Conservation (phyloP, 208 protist species). For the Naegleria lovaniensis region DNA sequence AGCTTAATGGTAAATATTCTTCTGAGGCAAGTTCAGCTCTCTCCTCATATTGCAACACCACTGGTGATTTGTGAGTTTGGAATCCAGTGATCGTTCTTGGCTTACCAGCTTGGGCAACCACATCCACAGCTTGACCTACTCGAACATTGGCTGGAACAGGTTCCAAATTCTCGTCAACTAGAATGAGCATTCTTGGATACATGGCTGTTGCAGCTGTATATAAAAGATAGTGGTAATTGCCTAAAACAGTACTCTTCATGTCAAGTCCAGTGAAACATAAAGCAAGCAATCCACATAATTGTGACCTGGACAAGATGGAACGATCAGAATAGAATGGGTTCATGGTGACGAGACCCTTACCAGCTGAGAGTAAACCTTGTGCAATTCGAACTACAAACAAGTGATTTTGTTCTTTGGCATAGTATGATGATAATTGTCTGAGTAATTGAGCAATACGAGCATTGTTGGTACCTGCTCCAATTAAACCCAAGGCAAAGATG, state of each 20-base stretch:
- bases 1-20: constrained; percentile 59
- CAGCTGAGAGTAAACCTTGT: constrained; percentile 92
- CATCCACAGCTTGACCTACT: constrained; percentile 83
- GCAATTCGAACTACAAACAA: constrained; percentile 72
- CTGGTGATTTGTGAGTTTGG: constrained; percentile 97
- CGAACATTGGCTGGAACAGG: constrained; percentile 67
- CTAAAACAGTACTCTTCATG: constrained; percentile 74
- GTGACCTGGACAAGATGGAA: constrained; percentile 64
- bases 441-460: constrained; percentile 87
- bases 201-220: constrained; percentile 84
- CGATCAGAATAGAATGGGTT: constrained; percentile 87
- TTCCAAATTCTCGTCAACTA: constrained; percentile 88
- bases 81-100: constrained; percentile 98
- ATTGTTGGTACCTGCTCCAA: constrained; percentile 94
- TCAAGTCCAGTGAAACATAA: constrained; percentile 84
- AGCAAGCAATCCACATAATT: constrained; percentile 80
- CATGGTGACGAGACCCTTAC: constrained; percentile 96
- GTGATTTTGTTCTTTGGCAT: constrained; percentile 80
- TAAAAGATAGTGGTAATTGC: constrained; percentile 92
- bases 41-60: constrained; percentile 88
- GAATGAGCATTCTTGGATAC: constrained; percentile 90
- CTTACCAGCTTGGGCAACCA: constrained; percentile 92
- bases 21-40: constrained; percentile 92
- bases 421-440: constrained; percentile 88
- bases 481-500: constrained; percentile 92